phyloP scores from a whole-genome alignment of 2,329 filamentous ascomycete species.

The Plenodomus biglobosus region DNA sequence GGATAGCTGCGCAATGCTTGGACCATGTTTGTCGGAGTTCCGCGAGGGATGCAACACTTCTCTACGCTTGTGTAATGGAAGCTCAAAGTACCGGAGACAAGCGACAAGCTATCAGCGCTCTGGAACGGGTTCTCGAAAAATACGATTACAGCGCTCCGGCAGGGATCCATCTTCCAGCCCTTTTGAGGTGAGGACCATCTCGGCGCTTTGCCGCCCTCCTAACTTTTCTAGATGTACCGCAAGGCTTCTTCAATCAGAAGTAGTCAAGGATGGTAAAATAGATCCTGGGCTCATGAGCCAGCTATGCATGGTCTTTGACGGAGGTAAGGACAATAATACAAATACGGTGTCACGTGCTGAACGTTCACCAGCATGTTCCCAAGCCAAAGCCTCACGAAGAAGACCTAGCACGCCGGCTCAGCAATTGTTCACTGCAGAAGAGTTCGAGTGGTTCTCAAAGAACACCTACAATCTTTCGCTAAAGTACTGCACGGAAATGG shows the following conservation, averaged over 20 bases:
- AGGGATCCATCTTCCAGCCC: constrained; percentile 61
- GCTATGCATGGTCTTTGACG: constrained; percentile 59
- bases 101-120: constrained; percentile 58
- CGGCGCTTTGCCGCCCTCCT: constrained; percentile 21
- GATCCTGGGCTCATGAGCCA: constrained; percentile 45
- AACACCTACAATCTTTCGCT: constrained; percentile 79
- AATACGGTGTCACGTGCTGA: constrained; percentile 36
- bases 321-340: constrained; percentile 36
- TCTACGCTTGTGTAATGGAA: constrained; percentile 81
- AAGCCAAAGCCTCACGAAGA: constrained; percentile 49
- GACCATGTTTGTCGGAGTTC: constrained; percentile 58
- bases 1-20: constrained; percentile 64
- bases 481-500: constrained; percentile 61
- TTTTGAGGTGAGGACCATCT: constrained; percentile 61
- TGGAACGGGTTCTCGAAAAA: constrained; percentile 63
- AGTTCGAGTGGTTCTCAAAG: constrained; percentile 82
- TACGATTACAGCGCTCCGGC: constrained; percentile 53
- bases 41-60: constrained; percentile 60
- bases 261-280: constrained; percentile 38
- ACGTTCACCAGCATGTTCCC: constrained; percentile 47
- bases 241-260: constrained; percentile 49
- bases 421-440: constrained; percentile 58
- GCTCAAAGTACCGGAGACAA: constrained; percentile 68
- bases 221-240: constrained; percentile 45
- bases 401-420: constrained; percentile 46